phyloP scores from a whole-genome alignment of 345 rosid genomes.

The Chamaenerion angustifolium region DNA sequence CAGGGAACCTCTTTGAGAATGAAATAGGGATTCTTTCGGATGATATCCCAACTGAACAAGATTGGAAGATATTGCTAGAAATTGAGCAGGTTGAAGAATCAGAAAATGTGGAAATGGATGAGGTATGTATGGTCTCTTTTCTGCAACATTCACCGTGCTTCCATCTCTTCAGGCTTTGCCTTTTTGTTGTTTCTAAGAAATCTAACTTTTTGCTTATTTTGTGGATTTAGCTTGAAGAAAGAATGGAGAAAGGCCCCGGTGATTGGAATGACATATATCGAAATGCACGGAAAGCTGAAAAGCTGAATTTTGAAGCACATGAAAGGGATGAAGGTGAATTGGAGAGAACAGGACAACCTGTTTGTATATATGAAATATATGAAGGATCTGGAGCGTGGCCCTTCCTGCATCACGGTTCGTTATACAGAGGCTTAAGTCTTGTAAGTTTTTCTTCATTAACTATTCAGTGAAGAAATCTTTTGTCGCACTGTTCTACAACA shows the following conservation, averaged over 20 bases:
- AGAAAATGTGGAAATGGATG: slow-evolving; percentile 67
- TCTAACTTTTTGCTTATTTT: slow-evolving; percentile 10
- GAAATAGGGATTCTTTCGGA: slow-evolving; percentile 20
- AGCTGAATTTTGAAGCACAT: slow-evolving; percentile 71
- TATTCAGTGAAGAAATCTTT: no score
- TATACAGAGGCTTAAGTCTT: slow-evolving; percentile 89
- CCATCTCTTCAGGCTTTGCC: background rate
- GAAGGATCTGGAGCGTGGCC: slow-evolving; percentile 90
- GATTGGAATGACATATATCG: slow-evolving; percentile 87
- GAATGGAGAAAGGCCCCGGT: slow-evolving; percentile 59
- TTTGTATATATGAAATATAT: slow-evolving; percentile 89
- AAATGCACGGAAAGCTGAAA: slow-evolving; percentile 77
- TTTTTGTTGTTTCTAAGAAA: slow-evolving; percentile 11
- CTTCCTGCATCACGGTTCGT: slow-evolving; percentile 88
- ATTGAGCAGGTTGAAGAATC: slow-evolving; percentile 56
- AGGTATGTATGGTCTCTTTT: slow-evolving; percentile 31
- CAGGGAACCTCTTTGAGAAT: slow-evolving; percentile 27
- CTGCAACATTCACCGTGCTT: background rate
- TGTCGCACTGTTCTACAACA: no score
- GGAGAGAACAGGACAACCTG: slow-evolving; percentile 89
- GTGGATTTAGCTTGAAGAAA: slow-evolving; percentile 62
- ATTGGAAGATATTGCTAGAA: slow-evolving; percentile 53
- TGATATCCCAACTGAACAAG: slow-evolving; percentile 50
- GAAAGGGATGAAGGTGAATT: slow-evolving; percentile 99
- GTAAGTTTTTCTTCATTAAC: slow-evolving; percentile 31